Evolutionary conservation across 345 rosid species (phyloP).

Genomic region (Durio zibethinus): DNA sequence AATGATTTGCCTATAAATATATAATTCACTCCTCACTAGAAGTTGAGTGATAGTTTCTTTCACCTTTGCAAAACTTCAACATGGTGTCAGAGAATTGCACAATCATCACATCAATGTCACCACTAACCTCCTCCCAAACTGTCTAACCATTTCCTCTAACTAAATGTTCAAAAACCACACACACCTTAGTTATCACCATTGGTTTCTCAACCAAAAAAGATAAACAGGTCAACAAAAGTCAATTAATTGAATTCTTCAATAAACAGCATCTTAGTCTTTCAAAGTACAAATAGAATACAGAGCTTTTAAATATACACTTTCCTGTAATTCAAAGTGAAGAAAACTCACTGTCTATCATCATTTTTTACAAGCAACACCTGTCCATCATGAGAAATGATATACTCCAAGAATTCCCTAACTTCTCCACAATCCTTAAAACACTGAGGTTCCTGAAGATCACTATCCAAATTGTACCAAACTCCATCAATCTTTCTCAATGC

Average conservation of each 20-base stretch:
- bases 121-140: neutral
- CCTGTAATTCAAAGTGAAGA: neutral
- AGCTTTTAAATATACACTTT: neutral
- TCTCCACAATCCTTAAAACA: conserved; percentile 40
- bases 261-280: neutral
- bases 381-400: conserved; percentile 42
- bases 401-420: conserved; percentile 58
- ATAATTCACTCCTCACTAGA: too few relatives aligned
- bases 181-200: neutral
- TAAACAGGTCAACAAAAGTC: neutral
- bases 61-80: too few relatives aligned
- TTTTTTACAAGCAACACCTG: conserved; percentile 70
- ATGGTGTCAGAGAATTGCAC: too few relatives aligned
- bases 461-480: conserved; percentile 83
- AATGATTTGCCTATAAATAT: too few relatives aligned
- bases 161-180: conserved; percentile 1
- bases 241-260: conserved; percentile 5
- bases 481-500: conserved; percentile 66
- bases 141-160: neutral
- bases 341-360: conserved; percentile 36
- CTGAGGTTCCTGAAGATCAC: conserved; percentile 58
- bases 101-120: too few relatives aligned
- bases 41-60: too few relatives aligned
- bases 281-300: conserved; percentile 1
- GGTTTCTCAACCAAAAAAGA: neutral